Base-by-base conservation (phyloP, 108 stramenopile genomes). In the Nitzschia sp. region DNA sequence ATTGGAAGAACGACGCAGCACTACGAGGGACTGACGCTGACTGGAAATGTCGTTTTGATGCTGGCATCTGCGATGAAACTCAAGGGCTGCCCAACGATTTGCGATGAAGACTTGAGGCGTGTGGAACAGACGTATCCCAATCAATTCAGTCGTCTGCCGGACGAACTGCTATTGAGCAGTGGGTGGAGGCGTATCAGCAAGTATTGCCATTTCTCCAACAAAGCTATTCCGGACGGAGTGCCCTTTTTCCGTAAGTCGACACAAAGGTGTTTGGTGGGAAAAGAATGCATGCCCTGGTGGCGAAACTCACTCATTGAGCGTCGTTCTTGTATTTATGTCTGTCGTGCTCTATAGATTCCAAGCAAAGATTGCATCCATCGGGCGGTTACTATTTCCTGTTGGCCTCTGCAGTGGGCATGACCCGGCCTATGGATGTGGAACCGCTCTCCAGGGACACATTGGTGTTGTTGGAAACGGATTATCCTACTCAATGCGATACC, bases 11-110 rank as follows among this genome's bases (percentile, higher is more conserved):
- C 72, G 16, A 89, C 89, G 2, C 92, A 93, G 63, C 92, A 93
- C 59, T 93, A 93, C 53, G 92, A 93, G 75, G 92, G 92, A 1
- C 63, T 93, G 13, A 93, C 92, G 1, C 68, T 93, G 16, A 90
- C 88, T 0, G 92, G 92, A 23, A 91, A 93, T 71, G 89, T 89
- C 3, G 88, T 93, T 3, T 69, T 93, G 55, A 94, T 90, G 89
- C 63, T 94, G 65, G 85, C 93, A 1, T 60, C 83, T 26, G 89
- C 93, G 38, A 94, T 94, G 93, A 94, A 94, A 57, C 72, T 94
- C 3, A 90, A 90, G 70, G 93, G 93, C 30, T 94, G 93, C 71
- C 93, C 93, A 3, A 94, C 93, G 45, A 94, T 94, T 80, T 94
- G 93, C 63, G 93, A 94, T 68, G 93, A 94, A 68, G 93, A 94